Evolutionary conservation across 1,284 basidiomycete genomes (phyloP), one percentile per base, ranked within the genome.

Genomic region (Earliella scabrosa): DNA sequence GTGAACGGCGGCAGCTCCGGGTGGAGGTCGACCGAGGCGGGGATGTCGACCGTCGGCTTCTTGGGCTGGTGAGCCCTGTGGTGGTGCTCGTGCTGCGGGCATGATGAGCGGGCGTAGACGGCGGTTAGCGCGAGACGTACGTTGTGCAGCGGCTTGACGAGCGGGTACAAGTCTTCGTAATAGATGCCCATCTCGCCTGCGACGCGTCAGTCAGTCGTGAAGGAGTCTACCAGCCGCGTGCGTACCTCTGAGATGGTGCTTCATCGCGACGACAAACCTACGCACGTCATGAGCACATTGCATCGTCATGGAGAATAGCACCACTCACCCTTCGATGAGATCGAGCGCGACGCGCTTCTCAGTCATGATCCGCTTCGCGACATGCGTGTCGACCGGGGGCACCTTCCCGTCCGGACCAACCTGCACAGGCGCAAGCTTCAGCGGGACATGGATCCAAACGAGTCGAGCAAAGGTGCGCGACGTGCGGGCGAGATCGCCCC

Each of bases 381-480:
- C 82, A 20, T 77, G 61, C 23, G 59, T 39, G 54, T 66, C 63
- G n/a, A 78, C 68, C 58, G 77, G 77, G 0, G 68, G 68, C 0
- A 71, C 66, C 7, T 34, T 39, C 2, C 50, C 54, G 21, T 43
- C 47, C 4, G 46, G 16, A 23, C 48, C 45, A 2, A 36, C 13
- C 7, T 50, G 44, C 9, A 40, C 24, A 2, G 54, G 53, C 2
- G 36, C n/a, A 1, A 82, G 56, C 35, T 76, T 73, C 4, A 77
- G 77, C 3, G 87, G 86, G 10, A 83, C 75, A 59, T 88, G 85
- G 59, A 85, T 82, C 86, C 85, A 87, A 20, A 86, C 75, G 16
- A 87, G 73, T 13, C 86, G 78, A 3, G 75, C 72, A 50, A 84
- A 70, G 0, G 78, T 77, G 20, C 82, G 73, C 6, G 78, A 68